Base-by-base conservation (phyloP, 2,329 filamentous ascomycete species). In the Aureobasidium sp. region DNA sequence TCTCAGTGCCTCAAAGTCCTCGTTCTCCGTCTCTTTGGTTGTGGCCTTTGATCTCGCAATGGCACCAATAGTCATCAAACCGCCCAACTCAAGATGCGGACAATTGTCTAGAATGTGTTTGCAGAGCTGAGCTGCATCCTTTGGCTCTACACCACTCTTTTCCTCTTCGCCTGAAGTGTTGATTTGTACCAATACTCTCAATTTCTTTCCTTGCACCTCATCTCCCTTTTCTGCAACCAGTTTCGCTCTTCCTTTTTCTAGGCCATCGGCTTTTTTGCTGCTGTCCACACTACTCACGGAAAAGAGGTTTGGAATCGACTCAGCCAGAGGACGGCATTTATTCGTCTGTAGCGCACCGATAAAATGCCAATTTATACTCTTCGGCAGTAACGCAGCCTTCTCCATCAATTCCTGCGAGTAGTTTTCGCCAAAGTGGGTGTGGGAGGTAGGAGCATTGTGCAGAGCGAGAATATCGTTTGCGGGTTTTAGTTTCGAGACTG, bases 31-130 rank as follows among this genome's bases (percentile, higher is more conserved):
- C 68, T 89, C 91, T 0, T 82, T 64, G n/a, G 75, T 77, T 1
- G 86, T 88, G 17, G 84, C 90, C 69, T 85, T 83, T 68, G 89
- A 94, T 65, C 93, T 79, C 53, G 91, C 93, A 73, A 97, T 96
- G 20, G 93, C 91, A 1, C 94, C 94, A 70, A 99, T 97, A 1
- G 94, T 99, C 94, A 99, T 99, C 41, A 99, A 76, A 0, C 94
- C 94, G 34, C 88, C 81, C 2, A 99, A 78, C 62, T 83, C 79
- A 41, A 99, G 78, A 72, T 87, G 82, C 1, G 89, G 86, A 73
- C 91, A 96, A 41, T 84, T 79, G 5, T 87, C 80, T 12, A 83
- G 73, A 58, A 99, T 84, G 70, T 88, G 82, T 58, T 80, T 81
- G 72, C 90, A 93, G 42, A 97, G 78, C 0, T 77, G 79, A 52